phyloP scores from a whole-genome alignment of 1,284 basidiomycete species.

The Tylopilus orsonianus region DNA sequence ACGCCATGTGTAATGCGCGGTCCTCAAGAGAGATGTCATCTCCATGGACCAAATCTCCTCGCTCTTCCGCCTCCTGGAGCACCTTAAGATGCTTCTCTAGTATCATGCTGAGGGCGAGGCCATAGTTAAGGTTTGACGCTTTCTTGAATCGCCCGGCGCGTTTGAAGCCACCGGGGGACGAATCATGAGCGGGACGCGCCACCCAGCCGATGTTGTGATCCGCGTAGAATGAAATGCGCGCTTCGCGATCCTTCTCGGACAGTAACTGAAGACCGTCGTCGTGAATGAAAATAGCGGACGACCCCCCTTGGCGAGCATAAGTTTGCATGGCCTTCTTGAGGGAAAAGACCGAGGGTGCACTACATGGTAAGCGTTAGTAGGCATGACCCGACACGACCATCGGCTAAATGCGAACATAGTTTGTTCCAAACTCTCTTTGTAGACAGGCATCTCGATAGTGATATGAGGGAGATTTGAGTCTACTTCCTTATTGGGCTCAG shows the following conservation, averaged over 20 bases:
- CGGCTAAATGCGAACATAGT: slow-evolving; percentile 58
- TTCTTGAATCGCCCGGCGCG: slow-evolving; percentile 90
- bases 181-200: slow-evolving; percentile 64
- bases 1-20: slow-evolving; percentile 59
- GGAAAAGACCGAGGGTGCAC: slow-evolving; percentile 71
- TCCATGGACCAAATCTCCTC: slow-evolving; percentile 32
- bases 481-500: slow-evolving; percentile 56
- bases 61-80: slow-evolving; percentile 47
- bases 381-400: slow-evolving; percentile 44
- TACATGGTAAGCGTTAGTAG: slow-evolving; percentile 52
- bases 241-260: slow-evolving; percentile 56
- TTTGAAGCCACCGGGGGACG: slow-evolving; percentile 52
- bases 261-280: slow-evolving; percentile 77
- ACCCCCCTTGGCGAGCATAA: slow-evolving; percentile 80
- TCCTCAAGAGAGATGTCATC: slow-evolving; percentile 58
- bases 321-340: slow-evolving; percentile 86
- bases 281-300: slow-evolving; percentile 72
- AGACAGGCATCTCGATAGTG: slow-evolving; percentile 78
- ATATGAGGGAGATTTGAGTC: slow-evolving; percentile 68
- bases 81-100: slow-evolving; percentile 56
- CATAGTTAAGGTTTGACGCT: slow-evolving; percentile 88
- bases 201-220: slow-evolving; percentile 86
- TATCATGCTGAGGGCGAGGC: slow-evolving; percentile 65
- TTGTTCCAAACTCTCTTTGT: slow-evolving; percentile 71
- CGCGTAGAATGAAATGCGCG: slow-evolving; percentile 72